Evolutionary conservation across 352 stramenopile genomes (phyloP).

Genomic region (Phytophthora pini): DNA sequence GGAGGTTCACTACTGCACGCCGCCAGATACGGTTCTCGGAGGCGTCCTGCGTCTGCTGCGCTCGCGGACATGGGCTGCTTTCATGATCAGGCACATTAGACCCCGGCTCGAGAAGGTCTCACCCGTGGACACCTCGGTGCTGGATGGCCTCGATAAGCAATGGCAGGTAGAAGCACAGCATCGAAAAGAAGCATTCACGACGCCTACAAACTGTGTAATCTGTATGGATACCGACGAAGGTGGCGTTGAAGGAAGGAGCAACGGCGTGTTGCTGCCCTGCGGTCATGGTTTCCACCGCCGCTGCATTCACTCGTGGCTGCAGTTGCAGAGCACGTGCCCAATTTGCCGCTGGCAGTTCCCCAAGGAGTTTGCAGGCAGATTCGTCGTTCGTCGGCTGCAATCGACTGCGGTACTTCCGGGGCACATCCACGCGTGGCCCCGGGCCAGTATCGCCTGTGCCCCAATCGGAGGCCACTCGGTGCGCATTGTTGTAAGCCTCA

Average conservation of each 20-base stretch:
- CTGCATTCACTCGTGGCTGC: constrained; percentile 91
- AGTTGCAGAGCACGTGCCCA: constrained; percentile 89
- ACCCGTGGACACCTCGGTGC: constrained; percentile 43
- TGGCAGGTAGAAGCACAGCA: constrained; percentile 14
- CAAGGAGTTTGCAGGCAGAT: constrained; percentile 64
- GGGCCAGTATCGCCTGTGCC: constrained; percentile 26
- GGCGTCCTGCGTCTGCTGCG: constrained; percentile 70
- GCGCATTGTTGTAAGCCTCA: constrained; percentile 49
- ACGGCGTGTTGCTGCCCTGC: constrained; percentile 77
- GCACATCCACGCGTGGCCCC: constrained; percentile 26
- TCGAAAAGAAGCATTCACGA: constrained; percentile 10
- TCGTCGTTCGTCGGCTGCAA: constrained; percentile 49
- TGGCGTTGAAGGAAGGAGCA: neutral
- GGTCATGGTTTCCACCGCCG: constrained; percentile 91
- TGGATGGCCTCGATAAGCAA: constrained; percentile 36
- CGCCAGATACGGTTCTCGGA: constrained; percentile 43
- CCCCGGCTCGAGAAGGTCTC: constrained; percentile 64
- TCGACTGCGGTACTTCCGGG: constrained; percentile 50
- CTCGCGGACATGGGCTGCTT: constrained; percentile 58
- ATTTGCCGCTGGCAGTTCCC: constrained; percentile 92
- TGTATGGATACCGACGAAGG: constrained; percentile 83
- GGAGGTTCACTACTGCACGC: constrained; percentile 68
- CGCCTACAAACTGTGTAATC: constrained; percentile 73
- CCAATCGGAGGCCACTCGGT: constrained; percentile 49
- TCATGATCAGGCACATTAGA: constrained; percentile 65